Evolutionary conservation across 2,329 filamentous ascomycete genomes (phyloP).

Genomic region (Xylariomycetidae sp.): DNA sequence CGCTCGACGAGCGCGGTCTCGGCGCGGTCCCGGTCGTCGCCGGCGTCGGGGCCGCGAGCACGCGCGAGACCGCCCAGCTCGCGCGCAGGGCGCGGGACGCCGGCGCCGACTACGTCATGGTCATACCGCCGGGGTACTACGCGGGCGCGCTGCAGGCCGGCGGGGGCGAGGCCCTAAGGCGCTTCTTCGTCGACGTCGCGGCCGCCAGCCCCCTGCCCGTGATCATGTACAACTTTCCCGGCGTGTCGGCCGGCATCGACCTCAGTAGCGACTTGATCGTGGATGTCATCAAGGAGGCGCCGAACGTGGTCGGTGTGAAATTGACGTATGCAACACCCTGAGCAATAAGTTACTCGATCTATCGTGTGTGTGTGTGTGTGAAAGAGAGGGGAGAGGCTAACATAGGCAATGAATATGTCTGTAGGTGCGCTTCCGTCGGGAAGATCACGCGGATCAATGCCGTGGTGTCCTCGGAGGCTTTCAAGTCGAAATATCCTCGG

Average conservation of each 20-base stretch:
- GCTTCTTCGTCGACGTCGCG: constrained; percentile 8
- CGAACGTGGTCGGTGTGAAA: constrained; percentile 2
- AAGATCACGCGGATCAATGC: constrained; percentile 39
- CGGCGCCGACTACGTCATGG: constrained; percentile 62
- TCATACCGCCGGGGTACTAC: constrained; percentile 68
- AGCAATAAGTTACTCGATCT: no score
- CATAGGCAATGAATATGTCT: no score
- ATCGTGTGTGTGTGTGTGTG: no score
- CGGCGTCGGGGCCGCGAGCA: constrained; percentile 6
- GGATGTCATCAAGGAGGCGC: not conserved
- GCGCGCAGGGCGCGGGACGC: constrained; percentile 59
- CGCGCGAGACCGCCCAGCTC: constrained; percentile 32
- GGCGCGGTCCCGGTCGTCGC: constrained; percentile 16
- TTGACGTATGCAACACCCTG: no score
- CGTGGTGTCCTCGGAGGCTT: constrained; percentile 7
- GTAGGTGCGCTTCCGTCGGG: constrained; percentile 45
- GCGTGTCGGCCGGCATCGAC: constrained; percentile 7
- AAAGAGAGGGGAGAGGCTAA: no score
- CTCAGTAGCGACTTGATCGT: constrained; percentile 6
- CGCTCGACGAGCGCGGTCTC: constrained; percentile 31
- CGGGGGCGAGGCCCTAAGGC: constrained; percentile 3
- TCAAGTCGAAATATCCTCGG: constrained; percentile 6
- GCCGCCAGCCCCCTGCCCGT: constrained; percentile 4
- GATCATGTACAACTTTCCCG: constrained; percentile 9
- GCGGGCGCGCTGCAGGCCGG: constrained; percentile 45